These are phyloP conservation scores for Elaeagnus macrophylla DNA, from an alignment of 306 rosid genomes.

Conservation along the genomic window DNA sequence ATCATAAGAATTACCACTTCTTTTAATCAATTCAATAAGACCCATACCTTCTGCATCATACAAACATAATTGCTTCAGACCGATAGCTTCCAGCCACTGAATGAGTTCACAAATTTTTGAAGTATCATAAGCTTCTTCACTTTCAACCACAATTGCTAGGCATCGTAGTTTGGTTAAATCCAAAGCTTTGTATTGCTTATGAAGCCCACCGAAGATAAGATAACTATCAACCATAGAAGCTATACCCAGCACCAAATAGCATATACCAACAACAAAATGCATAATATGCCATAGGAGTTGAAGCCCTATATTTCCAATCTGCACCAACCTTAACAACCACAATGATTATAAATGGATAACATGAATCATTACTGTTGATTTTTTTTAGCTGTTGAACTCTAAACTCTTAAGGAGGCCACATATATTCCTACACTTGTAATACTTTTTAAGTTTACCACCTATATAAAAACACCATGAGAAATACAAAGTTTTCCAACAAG, in stretches of 20 bases:
- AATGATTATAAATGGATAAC: slow-evolving; percentile 9
- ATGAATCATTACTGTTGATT: no score
- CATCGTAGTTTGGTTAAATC: slow-evolving; percentile 29
- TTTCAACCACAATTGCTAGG: slow-evolving; percentile 78
- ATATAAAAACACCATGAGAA: no score
- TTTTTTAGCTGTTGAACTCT: no score
- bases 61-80: slow-evolving; percentile 65
- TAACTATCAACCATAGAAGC: slow-evolving; percentile 41
- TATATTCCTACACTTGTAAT: no score
- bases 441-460: no score
- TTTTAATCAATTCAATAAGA: slow-evolving; percentile 8
- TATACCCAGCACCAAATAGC: slow-evolving; percentile 31
- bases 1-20: slow-evolving; percentile 10
- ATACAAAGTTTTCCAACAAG: no score
- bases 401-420: no score
- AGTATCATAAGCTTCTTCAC: slow-evolving; percentile 64
- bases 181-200: slow-evolving; percentile 42
- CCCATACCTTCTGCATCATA: slow-evolving; percentile 72
- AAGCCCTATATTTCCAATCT: slow-evolving; percentile 46
- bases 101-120: slow-evolving; percentile 53
- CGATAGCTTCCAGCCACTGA: slow-evolving; percentile 55
- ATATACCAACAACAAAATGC: slow-evolving; percentile 39
- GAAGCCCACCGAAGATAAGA: slow-evolving; percentile 51
- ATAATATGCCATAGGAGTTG: slow-evolving; percentile 56
- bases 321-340: slow-evolving; percentile 32